Evolutionary conservation across 2,329 filamentous ascomycete species (phyloP), one percentile per base, ranked within the genome.

Genomic region (Blastomyces gilchristii): DNA sequence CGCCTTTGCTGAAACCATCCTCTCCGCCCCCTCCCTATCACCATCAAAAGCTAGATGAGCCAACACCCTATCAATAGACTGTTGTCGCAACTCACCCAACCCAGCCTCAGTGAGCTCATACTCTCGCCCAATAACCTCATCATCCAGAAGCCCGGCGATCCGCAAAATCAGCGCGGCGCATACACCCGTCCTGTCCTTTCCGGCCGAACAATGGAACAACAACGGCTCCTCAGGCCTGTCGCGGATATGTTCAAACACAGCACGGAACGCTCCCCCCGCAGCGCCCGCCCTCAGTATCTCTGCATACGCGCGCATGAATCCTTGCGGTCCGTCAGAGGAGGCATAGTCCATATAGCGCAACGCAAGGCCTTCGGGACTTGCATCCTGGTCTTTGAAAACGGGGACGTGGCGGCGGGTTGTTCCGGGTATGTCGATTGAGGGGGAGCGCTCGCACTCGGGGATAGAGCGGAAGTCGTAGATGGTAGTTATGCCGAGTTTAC

Each of bases 161-260:
- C 82, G 76, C 49, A 90, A 78, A 9, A 91, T 71, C 50, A 92
- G 68, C 2, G 87, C 88, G 58, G 84, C 83, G 54, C 90, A 75
- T 4, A 91, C 81, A 1, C 89, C 89, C 0, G 89, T 91, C 53
- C 89, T 81, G 72, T 92, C 89, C 74, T 92, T 92, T 14, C 89
- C 89, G 0, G 87, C 87, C 0, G 87, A 89, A 73, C 89, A 91
- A 70, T 92, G 88, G 8, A 91, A 77, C 7, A 90, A 77, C 11
- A 87, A 74, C 8, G 86, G 84, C 1, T 76, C 66, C 2, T 75
- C 69, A 1, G 78, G 67, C 4, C 71, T 68, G 53, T 77, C 66
- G 69, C 82, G 73, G 4, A 90, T 75, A 67, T 89, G 82, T n/a
- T 75, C 71, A 49, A 90, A 77, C 66, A 90, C 87, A 0, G 77